phyloP scores from a whole-genome alignment of 352 stramenopile species.

The Phytophthora brassicae region DNA sequence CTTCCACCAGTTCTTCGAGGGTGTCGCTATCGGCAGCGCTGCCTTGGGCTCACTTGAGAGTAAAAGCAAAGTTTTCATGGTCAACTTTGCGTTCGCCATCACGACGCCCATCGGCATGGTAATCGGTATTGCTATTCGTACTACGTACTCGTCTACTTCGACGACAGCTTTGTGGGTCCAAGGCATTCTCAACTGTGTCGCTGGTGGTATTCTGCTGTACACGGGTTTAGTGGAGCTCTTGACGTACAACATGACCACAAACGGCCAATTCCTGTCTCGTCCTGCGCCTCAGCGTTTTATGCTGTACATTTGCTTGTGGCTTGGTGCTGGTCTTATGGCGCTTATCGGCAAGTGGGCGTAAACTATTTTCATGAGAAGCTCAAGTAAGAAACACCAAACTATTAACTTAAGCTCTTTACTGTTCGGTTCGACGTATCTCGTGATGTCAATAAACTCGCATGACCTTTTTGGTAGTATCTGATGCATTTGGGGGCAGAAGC shows the following conservation, averaged over 20 bases:
- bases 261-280: constrained; percentile 53
- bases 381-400: no score
- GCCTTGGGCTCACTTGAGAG: constrained; percentile 43
- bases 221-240: constrained; percentile 65
- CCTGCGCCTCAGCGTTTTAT: constrained; percentile 35
- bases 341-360: constrained; percentile 75
- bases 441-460: no score
- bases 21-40: constrained; percentile 55
- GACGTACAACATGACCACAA: constrained; percentile 74
- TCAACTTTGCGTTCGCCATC: constrained; percentile 54
- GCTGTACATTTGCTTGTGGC: constrained; percentile 48
- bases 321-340: constrained; percentile 61
- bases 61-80: constrained; percentile 41
- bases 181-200: constrained; percentile 64
- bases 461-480: no score
- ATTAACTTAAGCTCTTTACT: no score
- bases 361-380: no score
- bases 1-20: constrained; percentile 83
- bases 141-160: constrained; percentile 52
- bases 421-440: no score
- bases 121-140: constrained; percentile 60
- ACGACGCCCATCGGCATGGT: constrained; percentile 57
- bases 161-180: constrained; percentile 56
- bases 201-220: constrained; percentile 72
- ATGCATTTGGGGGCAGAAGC: no score